A percentile compares a stretch with the other conserved stretches of the same genome.
phyloP scores from a whole-genome alignment of 805 yeast genomes.

The Ogataea corticis region DNA sequence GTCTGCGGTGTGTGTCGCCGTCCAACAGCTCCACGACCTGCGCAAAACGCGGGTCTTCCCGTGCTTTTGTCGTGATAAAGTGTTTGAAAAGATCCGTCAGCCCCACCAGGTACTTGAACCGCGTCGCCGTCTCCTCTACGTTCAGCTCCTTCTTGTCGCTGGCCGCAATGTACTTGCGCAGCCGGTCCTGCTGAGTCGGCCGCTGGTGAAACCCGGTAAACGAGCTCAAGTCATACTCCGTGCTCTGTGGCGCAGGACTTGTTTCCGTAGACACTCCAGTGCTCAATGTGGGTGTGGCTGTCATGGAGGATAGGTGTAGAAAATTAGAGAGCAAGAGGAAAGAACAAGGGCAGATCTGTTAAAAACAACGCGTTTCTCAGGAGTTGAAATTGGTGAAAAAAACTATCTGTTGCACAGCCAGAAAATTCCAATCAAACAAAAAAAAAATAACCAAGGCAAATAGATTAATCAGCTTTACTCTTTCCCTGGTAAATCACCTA shows the following conservation, averaged over 20 bases:
- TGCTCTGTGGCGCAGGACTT: constrained; percentile 7
- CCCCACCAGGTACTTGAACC: constrained; percentile 67
- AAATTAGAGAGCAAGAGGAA: too few species aligned
- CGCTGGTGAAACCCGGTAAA: constrained; percentile 15
- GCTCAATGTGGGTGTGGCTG: constrained; percentile 8
- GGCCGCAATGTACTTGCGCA: constrained; percentile 35
- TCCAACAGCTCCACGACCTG: constrained; percentile 48
- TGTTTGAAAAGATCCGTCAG: constrained; percentile 67
- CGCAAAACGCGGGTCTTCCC: constrained; percentile 56
- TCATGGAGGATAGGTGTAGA: too few species aligned
- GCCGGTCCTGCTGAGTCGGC: constrained; percentile 12
- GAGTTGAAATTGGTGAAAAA: too few species aligned
- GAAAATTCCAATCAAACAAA: too few species aligned
- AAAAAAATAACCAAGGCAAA: too few species aligned
- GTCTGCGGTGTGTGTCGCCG: constrained; percentile 43
- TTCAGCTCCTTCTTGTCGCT: constrained; percentile 41
- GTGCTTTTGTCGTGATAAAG: constrained; percentile 65
- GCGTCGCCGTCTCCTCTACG: constrained; percentile 58
- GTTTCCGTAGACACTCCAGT: constrained; percentile 17
- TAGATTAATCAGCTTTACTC: too few species aligned
- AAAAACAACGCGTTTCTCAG: too few species aligned
- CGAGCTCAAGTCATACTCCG: constrained; percentile 12
- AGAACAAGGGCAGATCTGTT: too few species aligned
- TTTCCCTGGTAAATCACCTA: too few species aligned
- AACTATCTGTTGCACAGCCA: too few species aligned